Conservation (phyloP, 306 rosid genomes). For the Urtica urens region DNA sequence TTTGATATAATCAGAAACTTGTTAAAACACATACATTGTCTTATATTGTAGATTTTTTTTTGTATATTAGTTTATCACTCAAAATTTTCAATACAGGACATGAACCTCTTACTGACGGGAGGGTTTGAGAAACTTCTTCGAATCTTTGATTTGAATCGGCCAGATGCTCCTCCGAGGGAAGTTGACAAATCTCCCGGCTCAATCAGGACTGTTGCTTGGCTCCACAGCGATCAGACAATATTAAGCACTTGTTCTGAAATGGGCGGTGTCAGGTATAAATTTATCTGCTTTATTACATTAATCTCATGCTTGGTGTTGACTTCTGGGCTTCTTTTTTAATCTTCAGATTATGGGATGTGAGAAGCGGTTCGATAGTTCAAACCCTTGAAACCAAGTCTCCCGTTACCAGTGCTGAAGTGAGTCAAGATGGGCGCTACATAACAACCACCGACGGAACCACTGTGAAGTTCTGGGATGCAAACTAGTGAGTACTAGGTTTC, state of each 20-base stretch:
- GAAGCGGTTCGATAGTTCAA: conserved; percentile 86
- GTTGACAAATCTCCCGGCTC: conserved; percentile 96
- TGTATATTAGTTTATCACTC: neutral
- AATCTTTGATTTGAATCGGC: conserved; percentile 81
- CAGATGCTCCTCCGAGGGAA: conserved; percentile 91
- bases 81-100: conserved; percentile 42
- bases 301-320: neutral
- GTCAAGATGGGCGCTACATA: conserved; percentile 96
- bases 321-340: conserved; percentile 3
- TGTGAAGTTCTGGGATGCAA: conserved; percentile 98
- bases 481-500: conserved; percentile 71
- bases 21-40: neutral
- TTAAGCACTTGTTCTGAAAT: conserved; percentile 92
- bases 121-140: conserved; percentile 90
- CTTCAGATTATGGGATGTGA: conserved; percentile 82
- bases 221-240: conserved; percentile 92
- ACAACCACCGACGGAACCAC: conserved; percentile 93
- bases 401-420: conserved; percentile 95
- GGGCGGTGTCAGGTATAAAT: conserved; percentile 83
- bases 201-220: conserved; percentile 88
- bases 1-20: neutral
- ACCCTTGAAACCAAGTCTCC: conserved; percentile 86
- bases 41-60: neutral
- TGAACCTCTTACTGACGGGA: conserved; percentile 83
- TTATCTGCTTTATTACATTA: neutral